Conservation (phyloP, 306 rosid genomes). For the Cucumis melo region DNA sequence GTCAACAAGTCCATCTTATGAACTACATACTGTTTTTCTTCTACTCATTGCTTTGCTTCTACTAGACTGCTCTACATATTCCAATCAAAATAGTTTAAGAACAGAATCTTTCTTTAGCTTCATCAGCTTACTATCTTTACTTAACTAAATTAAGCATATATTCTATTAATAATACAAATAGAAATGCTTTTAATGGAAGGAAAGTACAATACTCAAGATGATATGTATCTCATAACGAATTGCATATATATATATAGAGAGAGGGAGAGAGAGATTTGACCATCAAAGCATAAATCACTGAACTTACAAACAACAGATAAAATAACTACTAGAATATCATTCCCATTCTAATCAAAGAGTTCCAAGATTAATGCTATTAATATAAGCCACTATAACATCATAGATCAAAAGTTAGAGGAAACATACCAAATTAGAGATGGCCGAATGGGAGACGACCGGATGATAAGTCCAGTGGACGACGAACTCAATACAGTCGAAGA, state of each 20-base stretch:
- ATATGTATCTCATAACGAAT: background rate
- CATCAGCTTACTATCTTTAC: background rate
- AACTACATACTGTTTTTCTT: background rate
- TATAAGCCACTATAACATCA: no score
- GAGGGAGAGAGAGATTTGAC: background rate
- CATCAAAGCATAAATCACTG: no score
- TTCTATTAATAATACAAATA: background rate
- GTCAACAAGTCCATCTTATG: background rate
- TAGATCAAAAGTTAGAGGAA: no score
- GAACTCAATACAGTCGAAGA: no score
- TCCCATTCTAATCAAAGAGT: no score
- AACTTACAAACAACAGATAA: no score
- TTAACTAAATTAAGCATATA: background rate
- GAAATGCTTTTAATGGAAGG: background rate
- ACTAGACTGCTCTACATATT: background rate
- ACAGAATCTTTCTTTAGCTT: background rate
- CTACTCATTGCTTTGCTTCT: background rate
- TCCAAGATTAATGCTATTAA: no score
- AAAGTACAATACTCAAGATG: background rate
- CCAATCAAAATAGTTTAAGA: background rate
- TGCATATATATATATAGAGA: background rate
- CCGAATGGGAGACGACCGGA: no score
- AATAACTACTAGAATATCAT: no score
- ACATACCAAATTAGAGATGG: no score
- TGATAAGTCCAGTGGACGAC: no score